Evolutionary conservation across 1,284 basidiomycete species (phyloP), one percentile per base, ranked within the genome.

Genomic region (Ustilago nuda): DNA sequence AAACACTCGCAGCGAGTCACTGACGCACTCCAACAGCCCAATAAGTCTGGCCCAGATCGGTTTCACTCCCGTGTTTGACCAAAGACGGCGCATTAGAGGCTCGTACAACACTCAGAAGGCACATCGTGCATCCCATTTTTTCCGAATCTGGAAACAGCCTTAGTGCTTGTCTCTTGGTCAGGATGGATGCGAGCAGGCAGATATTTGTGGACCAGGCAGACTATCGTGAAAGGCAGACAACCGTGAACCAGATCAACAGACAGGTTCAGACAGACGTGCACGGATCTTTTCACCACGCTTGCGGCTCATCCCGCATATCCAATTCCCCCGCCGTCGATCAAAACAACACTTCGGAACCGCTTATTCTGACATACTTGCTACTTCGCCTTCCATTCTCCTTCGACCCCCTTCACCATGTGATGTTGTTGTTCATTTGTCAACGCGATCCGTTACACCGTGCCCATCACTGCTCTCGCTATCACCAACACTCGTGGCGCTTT

Each of bases 341-440:
- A 37, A 41, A 23, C 56, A 30, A 23, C 59, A 19, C 35, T 36
- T 57, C 54, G 57, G 65, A 64, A 48, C 65, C 51, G 52, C 53
- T 32, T 32, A 64, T 72, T 72, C 70, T 72, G 70, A 72, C 57
- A 57, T 41, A 41, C 19, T 64, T 64, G 65, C 60, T 43, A 59
- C 70, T 60, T 60, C 70, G 45, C 57, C 57, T 67, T 56, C 50
- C 65, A 23, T 48, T 60, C 45, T 53, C 30, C 48, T 48, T 33
- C 61, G n/a, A 56, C 36, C 36, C 8, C 51, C 54, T 11, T 37
- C 27, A 8, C 11, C 30, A 46, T 12, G 32, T 57, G 50, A 71
- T 57, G 53, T 48, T 61, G 56, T 54, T 45, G 56, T 39, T 19
- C 54, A 8, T 23, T 33, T 15, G 5, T 48, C 12, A 19, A 45